Percentiles rank a stretch among this genome's conserved stretches.
Conservation (phyloP, 192 early-diverging fungal species). For the Linnemannia schmuckeri region DNA sequence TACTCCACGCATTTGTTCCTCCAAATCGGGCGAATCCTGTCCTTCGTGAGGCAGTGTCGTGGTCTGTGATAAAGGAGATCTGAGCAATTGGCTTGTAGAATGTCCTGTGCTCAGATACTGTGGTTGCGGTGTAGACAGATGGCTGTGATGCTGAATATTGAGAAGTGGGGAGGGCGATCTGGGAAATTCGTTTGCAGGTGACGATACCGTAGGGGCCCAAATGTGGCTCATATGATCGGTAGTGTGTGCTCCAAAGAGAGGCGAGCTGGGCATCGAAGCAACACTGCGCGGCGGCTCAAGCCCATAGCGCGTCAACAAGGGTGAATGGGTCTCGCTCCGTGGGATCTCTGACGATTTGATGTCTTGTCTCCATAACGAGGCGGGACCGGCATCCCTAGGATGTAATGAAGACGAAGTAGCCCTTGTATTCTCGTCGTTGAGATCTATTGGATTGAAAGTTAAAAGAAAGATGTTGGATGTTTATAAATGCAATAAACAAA, state of each 20-base stretch:
- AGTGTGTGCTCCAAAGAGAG: constrained; percentile 42
- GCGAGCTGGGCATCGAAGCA: constrained; percentile 54
- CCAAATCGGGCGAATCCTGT: constrained; percentile 56
- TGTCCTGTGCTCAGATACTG: constrained; percentile 49
- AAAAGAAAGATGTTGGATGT: neutral
- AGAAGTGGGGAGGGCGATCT: constrained; percentile 68
- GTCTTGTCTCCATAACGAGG: constrained; percentile 55
- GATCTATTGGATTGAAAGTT: constrained; percentile 7
- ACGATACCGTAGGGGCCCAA: constrained; percentile 50
- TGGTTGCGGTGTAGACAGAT: constrained; percentile 47
- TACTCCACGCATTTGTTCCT: constrained; percentile 45
- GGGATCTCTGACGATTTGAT: constrained; percentile 26
- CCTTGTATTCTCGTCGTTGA: constrained; percentile 20
- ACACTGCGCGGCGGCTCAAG: constrained; percentile 42
- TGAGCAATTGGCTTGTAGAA: constrained; percentile 45
- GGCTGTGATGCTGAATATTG: constrained; percentile 60
- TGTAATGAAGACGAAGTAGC: constrained; percentile 36
- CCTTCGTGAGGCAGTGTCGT: constrained; percentile 44
- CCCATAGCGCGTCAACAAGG: constrained; percentile 33
- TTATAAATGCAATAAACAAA: neutral
- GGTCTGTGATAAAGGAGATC: constrained; percentile 46
- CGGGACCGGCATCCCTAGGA: constrained; percentile 23
- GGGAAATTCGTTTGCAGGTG: constrained; percentile 64
- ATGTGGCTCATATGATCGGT: constrained; percentile 57
- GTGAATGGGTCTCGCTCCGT: constrained; percentile 43